phyloP scores from a whole-genome alignment of 2,329 filamentous ascomycete genomes.

The Stagonosporopsis chrysanthemi region DNA sequence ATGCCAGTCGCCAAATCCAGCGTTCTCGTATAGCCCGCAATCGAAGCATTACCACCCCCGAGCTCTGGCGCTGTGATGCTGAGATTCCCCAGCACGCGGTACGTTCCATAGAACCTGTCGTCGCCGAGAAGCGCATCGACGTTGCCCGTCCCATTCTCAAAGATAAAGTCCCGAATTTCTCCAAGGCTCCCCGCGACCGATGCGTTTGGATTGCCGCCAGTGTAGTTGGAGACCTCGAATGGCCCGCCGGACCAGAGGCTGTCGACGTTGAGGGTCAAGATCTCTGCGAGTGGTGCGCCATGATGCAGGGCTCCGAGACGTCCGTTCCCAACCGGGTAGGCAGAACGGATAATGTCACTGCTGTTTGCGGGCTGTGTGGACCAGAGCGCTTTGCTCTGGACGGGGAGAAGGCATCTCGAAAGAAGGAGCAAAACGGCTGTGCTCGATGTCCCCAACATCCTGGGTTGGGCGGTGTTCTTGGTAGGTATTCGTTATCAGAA shows the following conservation, averaged over 20 bases:
- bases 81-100: slow-evolving; percentile 58
- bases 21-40: slow-evolving; percentile 49
- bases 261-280: slow-evolving; percentile 58
- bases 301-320: slow-evolving; percentile 57
- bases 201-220: slow-evolving; percentile 56
- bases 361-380: slow-evolving; percentile 28
- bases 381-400: slow-evolving; percentile 27
- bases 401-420: background rate
- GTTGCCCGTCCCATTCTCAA: slow-evolving; percentile 59
- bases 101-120: slow-evolving; percentile 55
- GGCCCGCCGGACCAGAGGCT: slow-evolving; percentile 61
- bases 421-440: background rate
- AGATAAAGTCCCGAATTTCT: slow-evolving; percentile 57
- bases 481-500: too few species aligned
- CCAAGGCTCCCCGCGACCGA: slow-evolving; percentile 46
- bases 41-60: slow-evolving; percentile 13
- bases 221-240: slow-evolving; percentile 56
- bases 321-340: slow-evolving; percentile 60
- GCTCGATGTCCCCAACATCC: background rate
- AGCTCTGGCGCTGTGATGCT: slow-evolving; percentile 49
- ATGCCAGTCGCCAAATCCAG: slow-evolving; percentile 57
- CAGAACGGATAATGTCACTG: slow-evolving; percentile 33
- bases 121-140: slow-evolving; percentile 49
- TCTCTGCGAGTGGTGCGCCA: slow-evolving; percentile 54
- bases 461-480: background rate